Percentiles rank a stretch among this genome's conserved stretches.
phyloP scores from a whole-genome alignment of 2,329 filamentous ascomycete species.

The Cordyceps sp. region DNA sequence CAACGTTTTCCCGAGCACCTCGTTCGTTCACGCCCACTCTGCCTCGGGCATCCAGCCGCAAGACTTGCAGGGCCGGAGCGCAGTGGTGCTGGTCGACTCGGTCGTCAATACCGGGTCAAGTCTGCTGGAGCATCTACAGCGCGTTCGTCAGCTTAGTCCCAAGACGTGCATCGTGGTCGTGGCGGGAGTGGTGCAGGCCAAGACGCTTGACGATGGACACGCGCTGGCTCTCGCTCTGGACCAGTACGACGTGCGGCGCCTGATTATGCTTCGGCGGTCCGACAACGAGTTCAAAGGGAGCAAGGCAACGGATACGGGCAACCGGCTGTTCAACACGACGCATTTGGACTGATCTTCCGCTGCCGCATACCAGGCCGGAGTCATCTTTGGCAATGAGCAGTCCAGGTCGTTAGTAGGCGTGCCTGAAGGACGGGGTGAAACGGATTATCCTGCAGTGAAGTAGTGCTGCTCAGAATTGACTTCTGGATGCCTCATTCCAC shows the following conservation, averaged over 20 bases:
- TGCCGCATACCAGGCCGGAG: too few relatives aligned
- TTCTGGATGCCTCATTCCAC: too few relatives aligned
- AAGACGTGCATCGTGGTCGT: slow-evolving; percentile 33
- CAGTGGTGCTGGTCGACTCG: slow-evolving; percentile 39
- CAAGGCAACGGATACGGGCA: slow-evolving; percentile 38
- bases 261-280: slow-evolving; percentile 38
- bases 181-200: slow-evolving; percentile 34
- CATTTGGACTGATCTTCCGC: slow-evolving; percentile 21
- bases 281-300: slow-evolving; percentile 37
- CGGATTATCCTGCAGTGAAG: too few relatives aligned
- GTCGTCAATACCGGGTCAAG: slow-evolving; percentile 42
- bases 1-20: slow-evolving; percentile 31
- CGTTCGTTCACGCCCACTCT: slow-evolving; percentile 28
- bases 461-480: too few relatives aligned
- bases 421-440: too few relatives aligned
- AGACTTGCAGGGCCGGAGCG: slow-evolving; percentile 21
- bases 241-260: slow-evolving; percentile 9
- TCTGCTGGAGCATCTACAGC: slow-evolving; percentile 28
- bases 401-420: too few relatives aligned
- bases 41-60: slow-evolving; percentile 22
- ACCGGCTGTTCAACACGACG: slow-evolving; percentile 42
- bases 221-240: slow-evolving; percentile 6
- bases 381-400: too few relatives aligned
- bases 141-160: slow-evolving; percentile 21
- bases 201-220: slow-evolving; percentile 7